Conservation (phyloP, 2,329 filamentous ascomycete species). For the Epichloe sp. region DNA sequence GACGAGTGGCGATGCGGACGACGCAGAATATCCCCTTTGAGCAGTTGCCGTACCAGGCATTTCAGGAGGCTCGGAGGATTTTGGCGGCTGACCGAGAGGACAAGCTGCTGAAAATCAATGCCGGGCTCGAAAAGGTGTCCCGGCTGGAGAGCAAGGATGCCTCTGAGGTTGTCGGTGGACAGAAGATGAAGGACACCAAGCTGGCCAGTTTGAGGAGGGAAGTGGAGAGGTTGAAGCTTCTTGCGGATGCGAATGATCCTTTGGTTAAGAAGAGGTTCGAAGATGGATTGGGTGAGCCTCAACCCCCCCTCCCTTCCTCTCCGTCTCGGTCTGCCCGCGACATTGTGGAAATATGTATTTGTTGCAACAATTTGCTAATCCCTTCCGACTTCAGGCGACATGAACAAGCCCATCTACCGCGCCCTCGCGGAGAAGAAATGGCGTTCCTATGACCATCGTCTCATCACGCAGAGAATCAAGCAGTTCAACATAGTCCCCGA, state of each 20-base stretch:
- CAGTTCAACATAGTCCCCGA: slow-evolving; percentile 86
- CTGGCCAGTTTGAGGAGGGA: slow-evolving; percentile 58
- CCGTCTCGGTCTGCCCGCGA: neutral
- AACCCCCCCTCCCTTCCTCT: no score
- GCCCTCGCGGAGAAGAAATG: slow-evolving; percentile 79
- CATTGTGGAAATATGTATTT: no score
- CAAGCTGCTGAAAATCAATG: slow-evolving; percentile 63
- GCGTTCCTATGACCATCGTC: slow-evolving; percentile 65
- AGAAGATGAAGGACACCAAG: slow-evolving; percentile 50
- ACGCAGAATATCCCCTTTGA: slow-evolving; percentile 69
- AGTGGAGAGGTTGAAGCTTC: slow-evolving; percentile 70
- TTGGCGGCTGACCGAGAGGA: slow-evolving; percentile 66
- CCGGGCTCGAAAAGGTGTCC: slow-evolving; percentile 55
- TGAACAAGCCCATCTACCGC: slow-evolving; percentile 94
- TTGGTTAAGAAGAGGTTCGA: slow-evolving; percentile 88
- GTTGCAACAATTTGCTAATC: neutral
- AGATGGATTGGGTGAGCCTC: slow-evolving; percentile 63
- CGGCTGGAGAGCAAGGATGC: slow-evolving; percentile 47
- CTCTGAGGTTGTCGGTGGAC: slow-evolving; percentile 46
- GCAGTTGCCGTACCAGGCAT: slow-evolving; percentile 91
- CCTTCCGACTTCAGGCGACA: slow-evolving; percentile 51
- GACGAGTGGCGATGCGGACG: slow-evolving; percentile 58
- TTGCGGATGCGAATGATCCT: slow-evolving; percentile 91
- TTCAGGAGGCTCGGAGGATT: slow-evolving; percentile 85
- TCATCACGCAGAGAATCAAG: slow-evolving; percentile 72